Evolutionary conservation across 139 green algal genomes (phyloP), one percentile per base, ranked within the genome.

Genomic region (Picochlorum sp.): DNA sequence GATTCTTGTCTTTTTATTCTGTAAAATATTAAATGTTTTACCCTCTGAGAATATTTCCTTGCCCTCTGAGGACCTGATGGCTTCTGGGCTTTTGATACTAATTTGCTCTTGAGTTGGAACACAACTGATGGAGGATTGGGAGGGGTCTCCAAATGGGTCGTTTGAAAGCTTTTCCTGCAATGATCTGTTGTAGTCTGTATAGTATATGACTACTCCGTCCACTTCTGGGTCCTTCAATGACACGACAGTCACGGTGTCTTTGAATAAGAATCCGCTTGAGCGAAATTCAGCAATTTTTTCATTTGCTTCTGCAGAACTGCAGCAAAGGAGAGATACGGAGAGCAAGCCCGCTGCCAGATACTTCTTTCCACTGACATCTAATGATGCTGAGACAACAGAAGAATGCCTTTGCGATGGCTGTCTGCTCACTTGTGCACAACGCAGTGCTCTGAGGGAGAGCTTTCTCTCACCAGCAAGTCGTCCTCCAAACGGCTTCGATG

Each of bases 1-100:
- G 50, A 95, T 76, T 3, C 84, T 73, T 32, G 91, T 58, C 3
- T 81, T 90, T 82, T 90, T 89, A 64, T 92, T 83, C 49, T 92
- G 80, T 37, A 92, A 84, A 2, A 92, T 46, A 73, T 81, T 86
- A 4, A 92, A 65, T 1, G 73, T 72, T 71, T 91, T 94, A 24
- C 64, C 64, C 65, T 94, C 82, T 13, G 63, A 74, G 56, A 92
- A 94, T 2, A 94, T 75, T 62, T 92, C 74, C 46, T 75, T 54
- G 20, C 81, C 82, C 20, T 82, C 69, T n/a, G 51, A 38, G 15
- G n/a, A 20, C 23, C 1, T 34, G 15, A 59, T 23, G 9, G 61
- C 71, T 9, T 51, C 38, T 18, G 82, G 58, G 23, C 34, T 57
- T 5, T 62, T 66, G 3, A 81, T 38, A 2, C 34, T 45, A 47